Conservation (phyloP, 768 basidiomycete genomes). For the Chlorophyllum brunneum region DNA sequence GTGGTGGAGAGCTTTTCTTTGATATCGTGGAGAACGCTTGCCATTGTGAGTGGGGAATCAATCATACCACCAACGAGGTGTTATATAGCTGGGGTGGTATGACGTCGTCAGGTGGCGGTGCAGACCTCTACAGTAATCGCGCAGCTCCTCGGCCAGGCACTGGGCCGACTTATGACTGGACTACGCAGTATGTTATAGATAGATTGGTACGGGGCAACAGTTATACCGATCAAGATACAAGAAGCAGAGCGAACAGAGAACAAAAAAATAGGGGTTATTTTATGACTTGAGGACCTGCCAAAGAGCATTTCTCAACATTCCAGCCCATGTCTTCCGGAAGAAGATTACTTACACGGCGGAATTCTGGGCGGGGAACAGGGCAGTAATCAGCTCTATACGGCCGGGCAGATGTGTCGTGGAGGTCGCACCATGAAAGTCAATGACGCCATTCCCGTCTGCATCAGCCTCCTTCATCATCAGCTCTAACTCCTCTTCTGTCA, state of each 20-base stretch:
- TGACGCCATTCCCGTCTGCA: constrained; percentile 77
- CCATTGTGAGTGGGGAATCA: constrained; percentile 17
- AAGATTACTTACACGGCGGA: constrained; percentile 3
- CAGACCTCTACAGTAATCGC: no score
- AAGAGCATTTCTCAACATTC: background rate
- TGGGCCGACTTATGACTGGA: no score
- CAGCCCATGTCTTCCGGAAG: background rate
- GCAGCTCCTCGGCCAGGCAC: no score
- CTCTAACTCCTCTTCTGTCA: constrained; percentile 74
- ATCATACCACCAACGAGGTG: background rate
- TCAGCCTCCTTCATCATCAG: constrained; percentile 95
- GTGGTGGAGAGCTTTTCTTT: constrained; percentile 19
- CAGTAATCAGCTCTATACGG: background rate
- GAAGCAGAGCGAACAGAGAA: background rate
- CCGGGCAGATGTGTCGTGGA: background rate
- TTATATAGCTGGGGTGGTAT: constrained; percentile 9
- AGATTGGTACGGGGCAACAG: no score
- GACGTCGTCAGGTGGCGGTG: no score
- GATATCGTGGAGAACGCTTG: constrained; percentile 23
- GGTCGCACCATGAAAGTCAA: constrained; percentile 65
- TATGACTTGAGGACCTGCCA: background rate
- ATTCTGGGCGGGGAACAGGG: constrained; percentile 4
- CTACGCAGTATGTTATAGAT: background rate
- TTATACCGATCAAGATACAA: background rate
- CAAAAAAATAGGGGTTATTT: background rate